Evolutionary conservation across 192 early-diverging fungal genomes (phyloP).

Genomic region (Coemansia sp.): DNA sequence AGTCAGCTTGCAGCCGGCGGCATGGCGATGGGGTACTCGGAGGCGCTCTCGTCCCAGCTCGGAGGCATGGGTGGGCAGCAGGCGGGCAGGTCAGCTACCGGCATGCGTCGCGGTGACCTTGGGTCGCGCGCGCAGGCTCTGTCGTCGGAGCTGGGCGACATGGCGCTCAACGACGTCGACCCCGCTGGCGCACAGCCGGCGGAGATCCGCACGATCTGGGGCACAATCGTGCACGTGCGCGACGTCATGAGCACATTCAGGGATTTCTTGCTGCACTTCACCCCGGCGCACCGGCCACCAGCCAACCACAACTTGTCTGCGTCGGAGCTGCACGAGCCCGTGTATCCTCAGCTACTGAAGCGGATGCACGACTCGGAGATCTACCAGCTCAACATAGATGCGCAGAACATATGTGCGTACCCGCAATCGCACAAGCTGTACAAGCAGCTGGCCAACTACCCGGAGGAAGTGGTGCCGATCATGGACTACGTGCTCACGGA

Average conservation of each 20-base stretch:
- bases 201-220: conserved; percentile 80
- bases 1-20: conserved; percentile 28
- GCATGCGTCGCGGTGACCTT: conserved; percentile 40
- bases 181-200: conserved; percentile 14
- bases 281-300: conserved; percentile 55
- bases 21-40: conserved; percentile 32
- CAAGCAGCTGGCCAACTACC: conserved; percentile 86
- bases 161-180: conserved; percentile 4
- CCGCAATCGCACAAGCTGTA: conserved; percentile 64
- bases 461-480: conserved; percentile 92
- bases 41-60: conserved; percentile 46
- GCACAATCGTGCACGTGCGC: conserved; percentile 87
- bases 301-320: conserved; percentile 36
- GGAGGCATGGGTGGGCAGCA: conserved; percentile 37
- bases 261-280: conserved; percentile 80
- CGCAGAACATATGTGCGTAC: conserved; percentile 76
- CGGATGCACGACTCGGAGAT: conserved; percentile 68
- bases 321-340: conserved; percentile 59
- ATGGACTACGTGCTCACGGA: conserved; percentile 87
- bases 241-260: conserved; percentile 77
- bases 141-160: conserved; percentile 46
- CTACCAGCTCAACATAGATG: conserved; percentile 87
- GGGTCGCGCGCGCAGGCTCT: conserved; percentile 39
- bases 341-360: conserved; percentile 74
- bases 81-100: conserved; percentile 5